phyloP scores from a whole-genome alignment of 805 yeast species.

The Saccharomycopsis amapae region DNA sequence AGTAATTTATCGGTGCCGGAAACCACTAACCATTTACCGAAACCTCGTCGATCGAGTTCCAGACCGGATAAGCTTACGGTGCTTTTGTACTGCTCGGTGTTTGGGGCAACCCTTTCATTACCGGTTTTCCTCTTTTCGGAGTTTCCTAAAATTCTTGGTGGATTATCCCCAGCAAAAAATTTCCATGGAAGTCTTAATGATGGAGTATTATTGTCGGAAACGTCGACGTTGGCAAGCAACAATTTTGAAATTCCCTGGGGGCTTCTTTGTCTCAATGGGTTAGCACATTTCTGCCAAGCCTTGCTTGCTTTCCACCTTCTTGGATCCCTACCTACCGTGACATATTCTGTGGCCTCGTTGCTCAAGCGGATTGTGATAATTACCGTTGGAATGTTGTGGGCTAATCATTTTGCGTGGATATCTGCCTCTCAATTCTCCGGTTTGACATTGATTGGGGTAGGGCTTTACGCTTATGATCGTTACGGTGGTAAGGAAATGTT shows the following conservation, averaged over 20 bases:
- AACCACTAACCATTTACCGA: conserved; percentile 4
- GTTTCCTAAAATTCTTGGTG: too few species aligned
- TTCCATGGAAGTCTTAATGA: too few species aligned
- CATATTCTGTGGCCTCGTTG: conserved; percentile 71
- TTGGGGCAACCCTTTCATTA: conserved; percentile 58
- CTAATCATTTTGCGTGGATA: conserved; percentile 32
- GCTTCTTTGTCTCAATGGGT: conserved; percentile 54
- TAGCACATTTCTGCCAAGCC: conserved; percentile 63
- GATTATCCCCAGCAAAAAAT: too few species aligned
- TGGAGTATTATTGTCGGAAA: not conserved
- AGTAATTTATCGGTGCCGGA: too few species aligned
- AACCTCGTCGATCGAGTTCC: conserved; percentile 1
- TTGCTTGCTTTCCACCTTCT: conserved; percentile 67
- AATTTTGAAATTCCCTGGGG: conserved; percentile 34
- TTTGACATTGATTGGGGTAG: conserved; percentile 45
- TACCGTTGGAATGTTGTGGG: conserved; percentile 55
- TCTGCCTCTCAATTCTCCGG: conserved; percentile 42
- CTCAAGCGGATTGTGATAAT: conserved; percentile 67
- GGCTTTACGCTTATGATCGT: conserved; percentile 62
- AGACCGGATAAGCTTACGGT: conserved; percentile 67
- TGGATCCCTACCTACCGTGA: conserved; percentile 65
- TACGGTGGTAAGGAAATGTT: conserved; percentile 44
- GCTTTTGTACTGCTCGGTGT: conserved; percentile 58
- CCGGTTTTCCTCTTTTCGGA: too few species aligned
- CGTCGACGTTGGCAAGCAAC: not conserved